Base-by-base conservation (phyloP, 768 basidiomycete genomes). In the Termitomyces eurrhizus region DNA sequence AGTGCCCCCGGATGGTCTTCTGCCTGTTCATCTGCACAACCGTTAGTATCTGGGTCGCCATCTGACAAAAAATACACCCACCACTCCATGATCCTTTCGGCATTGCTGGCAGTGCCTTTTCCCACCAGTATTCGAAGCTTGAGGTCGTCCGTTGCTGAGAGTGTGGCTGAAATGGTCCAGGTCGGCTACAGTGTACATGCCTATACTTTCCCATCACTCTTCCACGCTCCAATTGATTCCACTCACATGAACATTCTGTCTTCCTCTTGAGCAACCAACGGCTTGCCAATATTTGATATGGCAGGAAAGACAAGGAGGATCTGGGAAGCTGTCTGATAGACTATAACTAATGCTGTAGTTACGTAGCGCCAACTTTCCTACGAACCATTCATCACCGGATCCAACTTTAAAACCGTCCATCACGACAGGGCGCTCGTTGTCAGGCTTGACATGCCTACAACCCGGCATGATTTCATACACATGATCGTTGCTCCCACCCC, bases 21-120 rank as follows among this genome's bases (percentile, higher is more conserved):
- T 52, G 62, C 60, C 66, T 68, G 66, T 58, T 65, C 59, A 62
- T 70, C 69, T 64, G 60, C n/a, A 60, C 48, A 60, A 61, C 54
- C 39, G 24, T 54, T 32, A 55, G 59, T 44, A 46, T 26, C 32
- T 26, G n/a, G 67, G 56, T 64, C 65, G 21, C 64, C 59, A 59
- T 16, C 9, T 5, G 6, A 68, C 62, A 66, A 68, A 65, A 36
- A 51, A 57, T 24, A 32, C n/a, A 52, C 58, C 58, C 39, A 55
- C 57, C 62, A 24, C 44, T 48, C 50, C 50, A 59, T 50, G 46
- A 46, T 48, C 62, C 63, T 44, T 60, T 61, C 24, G 72, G 74
- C 71, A 77, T 70, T 32, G 73, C 72, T 24, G 78, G 73, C 16
- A 72, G 69, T 1, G 76, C 74, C 57, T 79, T 79, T 66, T 78